Base-by-base conservation (phyloP, 2,329 filamentous ascomycete genomes). In the Penicillium sp. region DNA sequence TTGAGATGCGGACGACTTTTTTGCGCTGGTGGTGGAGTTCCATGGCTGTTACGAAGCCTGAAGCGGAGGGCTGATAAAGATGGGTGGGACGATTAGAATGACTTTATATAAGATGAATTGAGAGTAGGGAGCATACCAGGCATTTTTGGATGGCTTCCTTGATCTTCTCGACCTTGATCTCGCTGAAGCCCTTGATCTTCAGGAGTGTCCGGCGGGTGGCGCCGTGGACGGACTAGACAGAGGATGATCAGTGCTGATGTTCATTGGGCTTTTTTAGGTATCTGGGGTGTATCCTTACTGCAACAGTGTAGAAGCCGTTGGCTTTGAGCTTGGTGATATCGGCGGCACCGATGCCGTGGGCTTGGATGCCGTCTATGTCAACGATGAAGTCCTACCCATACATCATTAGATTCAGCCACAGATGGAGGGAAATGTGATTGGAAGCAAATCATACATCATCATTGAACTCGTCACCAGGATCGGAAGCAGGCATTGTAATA, bases 181-280 rank as follows among this genome's bases (percentile, higher is more conserved):
- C 87, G 58, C 86, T 89, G 73, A 89, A 88, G 9, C 87, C 87
- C 68, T 88, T 89, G 72, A 89, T 89, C 70, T 86, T 89, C 54
- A 86, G 74, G 16, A 89, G 78, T 18, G 79, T 84, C 66, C 82
- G 84, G 54, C 84, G 81, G 43, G 85, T 87, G 16, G 85, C 83
- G 16, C 81, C 78, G 63, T 87, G 81, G 37, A 89, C 84, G 46
- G 83, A 83, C 85, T 87, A 64, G 46, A 24, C 24, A n/a, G 7
- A n/a, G 6, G 1, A 18, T 55, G 37, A 18, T 43, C 41, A 52
- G 52, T 2, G 51, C 9, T 24, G 22, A 40, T n/a, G 22, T n/a
- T 18, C 33, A 36, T 39, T 14, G 5, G 13, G 18, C 9, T 14
- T 43, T 43, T 33, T 18, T 13, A 6, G 19, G 39, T 1, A 2